Base-by-base conservation (phyloP, 768 basidiomycete genomes). In the Wakefieldia striispora region DNA sequence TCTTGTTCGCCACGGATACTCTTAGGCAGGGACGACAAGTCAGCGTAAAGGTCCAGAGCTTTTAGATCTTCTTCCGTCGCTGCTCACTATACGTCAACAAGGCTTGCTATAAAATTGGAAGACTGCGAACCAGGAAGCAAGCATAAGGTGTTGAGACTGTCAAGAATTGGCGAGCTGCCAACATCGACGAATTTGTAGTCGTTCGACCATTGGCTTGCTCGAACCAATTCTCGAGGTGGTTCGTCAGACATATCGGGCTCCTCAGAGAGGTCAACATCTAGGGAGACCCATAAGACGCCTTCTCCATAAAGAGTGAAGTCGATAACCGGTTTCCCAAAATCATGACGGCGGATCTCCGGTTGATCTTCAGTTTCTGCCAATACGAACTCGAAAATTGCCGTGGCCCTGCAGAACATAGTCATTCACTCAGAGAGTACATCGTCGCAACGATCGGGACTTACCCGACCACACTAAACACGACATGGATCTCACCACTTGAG, bases 391-490 rank as follows among this genome's bases (percentile, higher is more conserved):
- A 90, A 91, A 10, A 92, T 58, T 0, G 88, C 87, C 1, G 84
- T 82, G 3, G 81, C 79, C 17, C 90, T 91, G 60, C 29, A 51
- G 21, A 47, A 47, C 26, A 29, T 4, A 38, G 24, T 13, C 46
- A 7, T n/a, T 13, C 4, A 1, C 38, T 58, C 39, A 52, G 46
- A 3, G 11, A 46, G 39, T 40, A 13, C 36, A 13, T 31, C 10
- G 14, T 29, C 13, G 21, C 4, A 6, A 41, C 8, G 13, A 13
- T 38, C 17, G 27, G 21, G 11, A 69, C 83, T 40, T 58, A 92
- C 91, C 91, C 90, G 45, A 88, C 75, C 6, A 75, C 86, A 50
- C 74, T 84, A 63, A 91, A 92, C 6, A 91, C 51, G 13, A 90
- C 55, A 53, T 74, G 67, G 5, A 62, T 65, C 12, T 69, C 66